Evolutionary conservation across 1,284 basidiomycete species (phyloP), one percentile per base, ranked within the genome.

Genomic region (Kwoniella shivajii): DNA sequence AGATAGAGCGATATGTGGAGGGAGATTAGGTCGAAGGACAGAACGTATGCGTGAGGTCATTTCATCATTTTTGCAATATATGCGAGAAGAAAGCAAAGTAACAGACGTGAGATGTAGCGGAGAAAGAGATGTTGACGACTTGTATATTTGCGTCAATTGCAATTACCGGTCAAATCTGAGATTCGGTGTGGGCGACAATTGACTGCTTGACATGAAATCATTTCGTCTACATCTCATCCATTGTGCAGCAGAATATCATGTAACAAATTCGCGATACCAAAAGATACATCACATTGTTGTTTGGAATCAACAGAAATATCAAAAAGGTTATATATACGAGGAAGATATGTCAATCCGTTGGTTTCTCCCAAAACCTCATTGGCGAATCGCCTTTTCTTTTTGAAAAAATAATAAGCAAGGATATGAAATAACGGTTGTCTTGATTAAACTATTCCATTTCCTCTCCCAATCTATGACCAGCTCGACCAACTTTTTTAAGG

Each of bases 361-460:
- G 71, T 73, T 73, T 73, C 67, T 68, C 71, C 71, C 67, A 73
- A 73, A 64, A 64, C 69, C 64, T 68, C 66, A 71, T 58, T 39
- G 68, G 65, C 65, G 55, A 67, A 71, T 61, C 60, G 62, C 65
- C 67, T 36, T 34, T n/a, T n/a, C n/a, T n/a, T n/a, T n/a, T n/a
- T n/a, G n/a, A n/a, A n/a, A n/a, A n/a, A n/a, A n/a, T n/a, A 46
- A 62, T 69, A 72, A 61, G 69, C 67, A 73, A 71, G 71, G 69
- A 73, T 71, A 73, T 73, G 71, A 73, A 73, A 73, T 73, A 73
- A 73, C 71, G 68, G 69, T 59, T 59, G 53, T 61, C 55, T 30
- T 36, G 29, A 30, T n/a, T n/a, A 24, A 29, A n/a, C 22, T 10
- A 43, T 18, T 45, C 33, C 22, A 22, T 37, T 20, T 37, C 38